Percentiles rank a stretch among this genome's conserved stretches.
phyloP scores from a whole-genome alignment of 345 rosid genomes.

The Euphorbia lathyris region DNA sequence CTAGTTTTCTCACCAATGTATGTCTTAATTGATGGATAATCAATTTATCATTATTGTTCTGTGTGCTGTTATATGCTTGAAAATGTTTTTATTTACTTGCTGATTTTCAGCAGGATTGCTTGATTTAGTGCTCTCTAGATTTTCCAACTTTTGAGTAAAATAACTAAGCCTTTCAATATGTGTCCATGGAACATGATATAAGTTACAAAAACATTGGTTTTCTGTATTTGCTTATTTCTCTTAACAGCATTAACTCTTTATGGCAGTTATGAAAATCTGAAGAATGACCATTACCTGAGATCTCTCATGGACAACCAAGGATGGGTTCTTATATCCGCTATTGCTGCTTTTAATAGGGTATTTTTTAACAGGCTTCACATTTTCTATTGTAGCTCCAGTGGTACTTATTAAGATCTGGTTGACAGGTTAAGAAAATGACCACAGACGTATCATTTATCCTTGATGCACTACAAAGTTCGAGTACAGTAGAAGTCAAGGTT shows the following conservation, averaged over 20 bases:
- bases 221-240: not conserved
- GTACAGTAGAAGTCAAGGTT: constrained; percentile 75
- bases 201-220: not conserved
- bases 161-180: constrained; percentile 5
- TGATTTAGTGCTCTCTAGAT: not conserved
- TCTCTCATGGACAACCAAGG: constrained; percentile 92
- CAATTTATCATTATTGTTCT: not conserved
- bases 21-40: not conserved
- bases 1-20: not conserved
- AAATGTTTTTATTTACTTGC: not conserved
- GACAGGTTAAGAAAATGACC: constrained; percentile 84
- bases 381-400: not conserved
- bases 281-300: constrained; percentile 56
- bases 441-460: constrained; percentile 66
- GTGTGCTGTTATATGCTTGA: not conserved
- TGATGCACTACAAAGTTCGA: constrained; percentile 69
- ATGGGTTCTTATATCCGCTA: constrained; percentile 67
- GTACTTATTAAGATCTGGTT: constrained; percentile 12
- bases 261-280: constrained; percentile 87
- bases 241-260: constrained; percentile 20
- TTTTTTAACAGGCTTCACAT: constrained; percentile 7
- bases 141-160: not conserved
- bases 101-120: not conserved
- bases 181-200: not conserved
- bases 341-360: constrained; percentile 94